phyloP scores from a whole-genome alignment of 2,329 filamentous ascomycete genomes.

The Pleomassaria siparia region DNA sequence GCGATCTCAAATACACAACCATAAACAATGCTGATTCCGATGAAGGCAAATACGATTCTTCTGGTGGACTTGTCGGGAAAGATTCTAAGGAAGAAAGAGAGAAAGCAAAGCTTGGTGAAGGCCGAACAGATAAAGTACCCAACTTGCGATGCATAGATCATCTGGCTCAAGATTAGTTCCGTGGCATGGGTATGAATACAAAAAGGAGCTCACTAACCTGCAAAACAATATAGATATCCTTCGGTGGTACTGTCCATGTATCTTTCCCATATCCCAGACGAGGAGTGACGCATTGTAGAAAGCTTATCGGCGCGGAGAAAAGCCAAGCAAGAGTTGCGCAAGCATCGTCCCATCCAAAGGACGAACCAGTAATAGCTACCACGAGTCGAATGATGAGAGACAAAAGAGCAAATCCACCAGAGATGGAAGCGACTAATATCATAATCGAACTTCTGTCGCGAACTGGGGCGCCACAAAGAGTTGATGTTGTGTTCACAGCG shows the following conservation, averaged over 20 bases:
- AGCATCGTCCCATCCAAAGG: constrained; percentile 10
- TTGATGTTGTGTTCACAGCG: constrained; percentile 41
- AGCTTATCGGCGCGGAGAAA: constrained; percentile 5
- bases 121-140: neutral
- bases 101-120: constrained; percentile 35
- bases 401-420: constrained; percentile 34
- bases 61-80: constrained; percentile 34
- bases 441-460: constrained; percentile 36
- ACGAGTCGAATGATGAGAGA: constrained; percentile 30
- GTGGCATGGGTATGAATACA: neutral
- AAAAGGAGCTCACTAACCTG: neutral
- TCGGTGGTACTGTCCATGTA: neutral
- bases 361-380: constrained; percentile 8
- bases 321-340: constrained; percentile 9
- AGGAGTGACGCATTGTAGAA: constrained; percentile 5
- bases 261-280: constrained; percentile 1
- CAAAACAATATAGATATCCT: neutral
- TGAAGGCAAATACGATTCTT: constrained; percentile 23
- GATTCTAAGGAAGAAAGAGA: constrained; percentile 38
- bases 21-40: constrained; percentile 29
- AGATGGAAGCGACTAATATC: constrained; percentile 28
- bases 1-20: constrained; percentile 51
- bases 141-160: neutral
- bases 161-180: neutral
- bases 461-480: constrained; percentile 36